Evolutionary conservation across 768 basidiomycete species (phyloP), one percentile per base, ranked within the genome.

Genomic region (Clathrus columnatus): DNA sequence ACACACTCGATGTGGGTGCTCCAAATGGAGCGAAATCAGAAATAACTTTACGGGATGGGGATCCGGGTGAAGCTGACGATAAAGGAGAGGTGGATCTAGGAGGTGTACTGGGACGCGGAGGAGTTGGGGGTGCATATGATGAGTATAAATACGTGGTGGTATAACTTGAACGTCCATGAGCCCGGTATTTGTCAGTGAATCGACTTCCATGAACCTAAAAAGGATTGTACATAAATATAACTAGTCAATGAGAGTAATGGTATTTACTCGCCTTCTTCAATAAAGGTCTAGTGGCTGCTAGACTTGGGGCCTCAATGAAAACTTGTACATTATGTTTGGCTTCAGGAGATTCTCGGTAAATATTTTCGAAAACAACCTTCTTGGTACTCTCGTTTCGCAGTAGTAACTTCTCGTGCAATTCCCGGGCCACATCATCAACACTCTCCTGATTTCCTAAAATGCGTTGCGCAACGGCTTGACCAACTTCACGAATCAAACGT

Each of bases 371-470:
- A 55, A 92, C 85, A 48, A 98, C 85, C 69, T 93, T 91, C 75
- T 96, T 97, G 54, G 95, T 98, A 72, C 85, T 93, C 69, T 97
- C 95, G 62, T 96, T 96, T 55, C 95, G 79, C 50, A 98, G 75
- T 11, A 94, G 70, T 5, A 98, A 73, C 64, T 84, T 85, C 70
- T 96, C 92, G 66, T 98, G 95, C 26, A 98, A 73, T 70, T 96
- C 94, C 29, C 83, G 80, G 11, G 95, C 95, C 18, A 98, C 93
- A 57, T 97, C 94, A 66, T 98, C 95, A 18, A 98, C 94, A 63
- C 87, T 93, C 69, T 96, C 88, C 68, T 95, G 87, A 61, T 91
- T 90, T 20, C 90, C 88, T 8, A 91, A 79, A 67, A 98, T 91
- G 50, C 94, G 81, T 62, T 90, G 83, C 6, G 93, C 92, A 7